Percentiles rank a stretch among this genome's conserved stretches.
These are phyloP conservation scores for Przewalskia tangutica DNA, from an alignment of 257 asterid genomes.

Conservation along the genomic window DNA sequence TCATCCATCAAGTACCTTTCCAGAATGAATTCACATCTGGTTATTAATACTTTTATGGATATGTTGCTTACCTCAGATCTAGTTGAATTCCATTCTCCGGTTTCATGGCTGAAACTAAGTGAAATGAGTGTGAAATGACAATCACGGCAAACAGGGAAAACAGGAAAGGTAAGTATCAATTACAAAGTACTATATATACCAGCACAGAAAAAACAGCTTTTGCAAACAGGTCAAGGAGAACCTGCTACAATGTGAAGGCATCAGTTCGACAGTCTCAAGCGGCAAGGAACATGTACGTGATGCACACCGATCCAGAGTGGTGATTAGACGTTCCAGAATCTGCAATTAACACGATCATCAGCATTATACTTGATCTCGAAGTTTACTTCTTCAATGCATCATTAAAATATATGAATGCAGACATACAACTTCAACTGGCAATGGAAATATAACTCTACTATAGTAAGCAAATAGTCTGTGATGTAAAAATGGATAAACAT, in stretches of 20 bases:
- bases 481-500: background rate
- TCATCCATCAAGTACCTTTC: constrained; percentile 74
- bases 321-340: constrained; percentile 63
- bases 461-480: background rate
- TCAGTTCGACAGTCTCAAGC: constrained; percentile 80
- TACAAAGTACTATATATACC: constrained; percentile 27
- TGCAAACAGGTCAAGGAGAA: constrained; percentile 94
- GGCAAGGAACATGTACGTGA: constrained; percentile 94
- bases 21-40: constrained; percentile 83
- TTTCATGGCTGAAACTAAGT: constrained; percentile 45
- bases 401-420: background rate
- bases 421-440: background rate
- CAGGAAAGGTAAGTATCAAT: background rate
- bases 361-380: background rate
- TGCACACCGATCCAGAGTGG: constrained; percentile 94
- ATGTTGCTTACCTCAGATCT: constrained; percentile 74
- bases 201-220: constrained; percentile 80
- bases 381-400: background rate
- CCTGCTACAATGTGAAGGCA: constrained; percentile 97
- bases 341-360: constrained; percentile 19
- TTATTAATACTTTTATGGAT: constrained; percentile 41
- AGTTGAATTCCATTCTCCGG: constrained; percentile 42
- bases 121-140: constrained; percentile 17
- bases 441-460: background rate
- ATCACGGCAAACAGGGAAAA: constrained; percentile 6